Conservation (phyloP, 164 flowering plant genomes). For the Tetracentron sinense region DNA sequence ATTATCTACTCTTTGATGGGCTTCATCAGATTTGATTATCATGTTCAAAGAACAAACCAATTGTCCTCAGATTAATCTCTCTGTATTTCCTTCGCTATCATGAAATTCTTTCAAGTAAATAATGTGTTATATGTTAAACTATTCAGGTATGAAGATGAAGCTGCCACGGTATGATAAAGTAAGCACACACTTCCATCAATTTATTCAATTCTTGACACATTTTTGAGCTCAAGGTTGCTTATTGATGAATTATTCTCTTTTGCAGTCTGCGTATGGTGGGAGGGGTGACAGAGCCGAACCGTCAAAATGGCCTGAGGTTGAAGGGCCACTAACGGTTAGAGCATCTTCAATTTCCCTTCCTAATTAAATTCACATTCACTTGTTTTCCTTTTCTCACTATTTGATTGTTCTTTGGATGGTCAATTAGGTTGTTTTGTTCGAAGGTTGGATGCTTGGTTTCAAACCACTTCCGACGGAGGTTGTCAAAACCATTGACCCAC, state of each 20-base stretch:
- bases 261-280: constrained; percentile 82
- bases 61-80: no score
- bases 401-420: constrained; percentile 3
- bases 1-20: no score
- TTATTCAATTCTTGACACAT: constrained; percentile 4
- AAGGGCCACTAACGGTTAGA: constrained; percentile 83
- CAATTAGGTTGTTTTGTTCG: constrained; percentile 67
- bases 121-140: constrained; percentile 1
- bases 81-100: no score
- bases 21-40: no score
- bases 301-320: constrained; percentile 90
- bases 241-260: constrained; percentile 1
- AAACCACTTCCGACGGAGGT: constrained; percentile 68
- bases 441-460: constrained; percentile 99
- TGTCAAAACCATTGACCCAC: constrained; percentile 63
- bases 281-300: constrained; percentile 89
- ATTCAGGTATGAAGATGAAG: constrained; percentile 81
- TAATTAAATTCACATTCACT: no score
- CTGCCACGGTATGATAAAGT: constrained; percentile 95
- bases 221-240: constrained; percentile 13
- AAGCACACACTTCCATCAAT: constrained; percentile 18
- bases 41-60: no score
- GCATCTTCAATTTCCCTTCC: not conserved
- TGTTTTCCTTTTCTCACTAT: not conserved
- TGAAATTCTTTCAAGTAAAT: not conserved